phyloP scores from a whole-genome alignment of 148 eudicot species.

The Rhododendron williamsianum region DNA sequence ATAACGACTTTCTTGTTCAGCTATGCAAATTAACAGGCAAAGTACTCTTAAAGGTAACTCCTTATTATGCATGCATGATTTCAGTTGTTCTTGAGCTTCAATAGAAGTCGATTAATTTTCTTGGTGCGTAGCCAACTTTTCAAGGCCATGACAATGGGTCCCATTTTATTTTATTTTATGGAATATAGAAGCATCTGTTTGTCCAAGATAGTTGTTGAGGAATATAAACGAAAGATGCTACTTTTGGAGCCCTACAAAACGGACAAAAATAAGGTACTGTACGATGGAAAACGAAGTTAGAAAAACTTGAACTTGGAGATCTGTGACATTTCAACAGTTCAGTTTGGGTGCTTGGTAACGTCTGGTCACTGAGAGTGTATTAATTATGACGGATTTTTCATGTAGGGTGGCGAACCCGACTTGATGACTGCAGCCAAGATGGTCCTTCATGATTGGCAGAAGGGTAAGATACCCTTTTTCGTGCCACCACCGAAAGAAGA shows the following conservation, averaged over 20 bases:
- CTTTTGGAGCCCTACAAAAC: not conserved
- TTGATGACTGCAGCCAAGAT: slow-evolving; percentile 76
- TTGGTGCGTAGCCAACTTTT: not conserved
- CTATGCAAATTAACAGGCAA: slow-evolving; percentile 60
- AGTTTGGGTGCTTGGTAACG: not conserved
- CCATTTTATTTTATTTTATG: not conserved
- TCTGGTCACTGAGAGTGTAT: not conserved
- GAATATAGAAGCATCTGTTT: not conserved
- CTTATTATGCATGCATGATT: not conserved
- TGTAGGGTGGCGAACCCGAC: slow-evolving; percentile 89
- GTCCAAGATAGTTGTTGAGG: not conserved
- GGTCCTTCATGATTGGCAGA: slow-evolving; percentile 92
- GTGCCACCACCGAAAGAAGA: slow-evolving; percentile 65
- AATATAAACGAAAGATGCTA: not conserved
- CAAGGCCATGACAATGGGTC: not conserved
- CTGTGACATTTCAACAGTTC: not conserved
- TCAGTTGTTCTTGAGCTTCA: not conserved
- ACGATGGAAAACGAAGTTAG: not conserved
- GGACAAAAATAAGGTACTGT: not conserved
- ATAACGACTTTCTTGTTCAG: slow-evolving; percentile 22
- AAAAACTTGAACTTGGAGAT: not conserved
- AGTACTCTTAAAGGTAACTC: slow-evolving; percentile 58
- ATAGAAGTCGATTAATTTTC: not conserved
- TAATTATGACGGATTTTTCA: not conserved
- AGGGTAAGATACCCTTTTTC: slow-evolving; percentile 91